phyloP scores from a whole-genome alignment of 306 rosid species.

The Alnus rubra region DNA sequence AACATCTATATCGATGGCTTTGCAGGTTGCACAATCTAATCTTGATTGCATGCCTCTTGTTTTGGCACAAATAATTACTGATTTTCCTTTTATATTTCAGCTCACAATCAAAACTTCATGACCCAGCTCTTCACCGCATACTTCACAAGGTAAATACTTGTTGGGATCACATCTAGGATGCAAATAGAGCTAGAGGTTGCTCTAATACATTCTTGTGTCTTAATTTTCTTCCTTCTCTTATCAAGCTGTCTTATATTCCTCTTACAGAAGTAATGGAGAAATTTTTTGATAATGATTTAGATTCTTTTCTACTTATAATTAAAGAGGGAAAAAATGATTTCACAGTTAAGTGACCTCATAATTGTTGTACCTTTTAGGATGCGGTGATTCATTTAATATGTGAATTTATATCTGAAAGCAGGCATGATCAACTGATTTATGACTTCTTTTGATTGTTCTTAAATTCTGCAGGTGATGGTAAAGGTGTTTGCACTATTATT shows the following conservation, averaged over 20 bases:
- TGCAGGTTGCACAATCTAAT: conserved; percentile 68
- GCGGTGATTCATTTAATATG: conserved; percentile 20
- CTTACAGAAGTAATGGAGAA: conserved; percentile 7
- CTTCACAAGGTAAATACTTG: conserved; percentile 75
- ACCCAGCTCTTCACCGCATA: conserved; percentile 86
- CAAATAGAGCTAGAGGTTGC: conserved; percentile 10
- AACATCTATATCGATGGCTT: conserved; percentile 92
- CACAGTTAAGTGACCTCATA: conserved; percentile 12
- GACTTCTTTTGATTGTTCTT: conserved; percentile 29
- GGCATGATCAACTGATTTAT: conserved; percentile 12
- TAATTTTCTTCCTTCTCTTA: background rate
- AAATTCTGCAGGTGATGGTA: conserved; percentile 73
- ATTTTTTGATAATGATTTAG: conserved; percentile 7
- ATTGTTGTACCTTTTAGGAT: background rate
- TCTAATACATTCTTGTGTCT: background rate
- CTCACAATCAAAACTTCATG: conserved; percentile 93
- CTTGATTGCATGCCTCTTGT: conserved; percentile 23
- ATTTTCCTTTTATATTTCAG: conserved; percentile 46
- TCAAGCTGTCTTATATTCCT: conserved; percentile 1
- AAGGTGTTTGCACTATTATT: conserved; percentile 82
- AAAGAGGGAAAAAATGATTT: background rate
- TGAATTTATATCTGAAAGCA: conserved; percentile 6
- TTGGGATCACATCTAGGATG: conserved; percentile 2
- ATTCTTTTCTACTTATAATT: background rate
- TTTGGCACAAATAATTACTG: conserved; percentile 28